Conservation (phyloP, 345 rosid genomes). For the Eucalyptus erythrocorys region DNA sequence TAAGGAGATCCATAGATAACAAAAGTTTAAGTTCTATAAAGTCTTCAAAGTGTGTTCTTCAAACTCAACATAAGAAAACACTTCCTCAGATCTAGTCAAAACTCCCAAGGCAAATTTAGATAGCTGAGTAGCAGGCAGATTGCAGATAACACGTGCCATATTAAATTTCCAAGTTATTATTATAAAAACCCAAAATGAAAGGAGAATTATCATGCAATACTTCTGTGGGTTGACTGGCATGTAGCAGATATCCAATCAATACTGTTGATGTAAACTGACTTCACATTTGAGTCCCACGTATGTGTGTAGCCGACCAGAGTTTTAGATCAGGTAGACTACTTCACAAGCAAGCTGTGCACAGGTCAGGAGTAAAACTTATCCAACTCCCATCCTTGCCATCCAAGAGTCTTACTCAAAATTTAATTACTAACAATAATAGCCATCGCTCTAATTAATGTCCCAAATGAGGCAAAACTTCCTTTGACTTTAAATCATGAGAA, state of each 20-base stretch:
- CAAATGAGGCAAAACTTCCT: neutral
- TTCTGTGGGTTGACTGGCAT: neutral
- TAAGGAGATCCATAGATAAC: neutral
- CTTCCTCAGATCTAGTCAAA: neutral
- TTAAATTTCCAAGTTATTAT: too few species aligned
- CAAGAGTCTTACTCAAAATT: neutral
- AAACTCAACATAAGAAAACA: neutral
- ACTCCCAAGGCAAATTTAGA: neutral
- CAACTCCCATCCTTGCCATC: neutral
- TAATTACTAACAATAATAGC: neutral
- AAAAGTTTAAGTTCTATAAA: neutral
- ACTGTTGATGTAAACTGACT: neutral
- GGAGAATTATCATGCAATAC: too few species aligned
- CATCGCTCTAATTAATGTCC: neutral
- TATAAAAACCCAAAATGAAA: too few species aligned
- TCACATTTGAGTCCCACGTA: neutral
- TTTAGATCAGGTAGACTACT: neutral
- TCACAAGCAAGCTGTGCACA: neutral
- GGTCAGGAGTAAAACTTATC: neutral
- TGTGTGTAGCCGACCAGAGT: too few species aligned
- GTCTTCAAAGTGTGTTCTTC: neutral
- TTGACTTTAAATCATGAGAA: neutral
- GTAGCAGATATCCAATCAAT: neutral
- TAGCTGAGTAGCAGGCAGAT: neutral
- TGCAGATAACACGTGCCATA: neutral